phyloP scores from a whole-genome alignment of 1,284 basidiomycete genomes.

The Apiotrichum siamense region DNA sequence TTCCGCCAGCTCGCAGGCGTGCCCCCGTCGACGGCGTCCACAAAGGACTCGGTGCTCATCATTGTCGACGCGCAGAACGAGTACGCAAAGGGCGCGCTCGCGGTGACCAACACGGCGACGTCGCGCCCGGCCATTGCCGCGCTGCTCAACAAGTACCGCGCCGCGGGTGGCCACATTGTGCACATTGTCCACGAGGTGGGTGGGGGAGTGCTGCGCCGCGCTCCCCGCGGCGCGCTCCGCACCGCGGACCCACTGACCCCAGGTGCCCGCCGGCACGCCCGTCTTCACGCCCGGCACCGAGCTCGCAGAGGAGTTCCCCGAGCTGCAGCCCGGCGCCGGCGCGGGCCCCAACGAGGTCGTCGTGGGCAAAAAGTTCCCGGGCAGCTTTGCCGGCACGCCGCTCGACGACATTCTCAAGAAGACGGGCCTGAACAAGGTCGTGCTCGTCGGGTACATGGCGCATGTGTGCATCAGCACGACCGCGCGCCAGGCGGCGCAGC shows the following conservation, averaged over 20 bases:
- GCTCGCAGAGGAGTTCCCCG: constrained; percentile 23
- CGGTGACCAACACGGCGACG: constrained; percentile 14
- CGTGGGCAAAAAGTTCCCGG: constrained; percentile 21
- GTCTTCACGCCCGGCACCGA: constrained; percentile 27
- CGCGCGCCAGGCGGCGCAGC: constrained; percentile 23
- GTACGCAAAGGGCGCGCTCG: constrained; percentile 23
- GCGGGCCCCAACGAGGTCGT: constrained; percentile 12
- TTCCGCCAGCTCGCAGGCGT: constrained; percentile 20
- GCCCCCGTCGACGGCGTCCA: constrained; percentile 14
- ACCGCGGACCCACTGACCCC: too few species aligned
- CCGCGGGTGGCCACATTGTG: constrained; percentile 15
- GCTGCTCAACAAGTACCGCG: constrained; percentile 21
- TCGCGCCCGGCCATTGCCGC: constrained; percentile 18
- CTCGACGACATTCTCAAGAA: constrained; percentile 19
- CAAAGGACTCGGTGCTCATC: constrained; percentile 23
- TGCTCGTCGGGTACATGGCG: constrained; percentile 27
- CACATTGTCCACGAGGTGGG: constrained; percentile 24
- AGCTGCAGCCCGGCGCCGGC: constrained; percentile 13
- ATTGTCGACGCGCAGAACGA: constrained; percentile 33
- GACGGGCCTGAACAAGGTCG: constrained; percentile 20
- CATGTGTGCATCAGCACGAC: constrained; percentile 29
- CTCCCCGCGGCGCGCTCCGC: too few species aligned
- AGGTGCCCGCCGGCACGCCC: constrained; percentile 21
- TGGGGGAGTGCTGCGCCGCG: too few species aligned
- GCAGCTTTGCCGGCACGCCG: constrained; percentile 25